Conservation (phyloP, 768 basidiomycete genomes). For the Pleurotus pulmonarius region DNA sequence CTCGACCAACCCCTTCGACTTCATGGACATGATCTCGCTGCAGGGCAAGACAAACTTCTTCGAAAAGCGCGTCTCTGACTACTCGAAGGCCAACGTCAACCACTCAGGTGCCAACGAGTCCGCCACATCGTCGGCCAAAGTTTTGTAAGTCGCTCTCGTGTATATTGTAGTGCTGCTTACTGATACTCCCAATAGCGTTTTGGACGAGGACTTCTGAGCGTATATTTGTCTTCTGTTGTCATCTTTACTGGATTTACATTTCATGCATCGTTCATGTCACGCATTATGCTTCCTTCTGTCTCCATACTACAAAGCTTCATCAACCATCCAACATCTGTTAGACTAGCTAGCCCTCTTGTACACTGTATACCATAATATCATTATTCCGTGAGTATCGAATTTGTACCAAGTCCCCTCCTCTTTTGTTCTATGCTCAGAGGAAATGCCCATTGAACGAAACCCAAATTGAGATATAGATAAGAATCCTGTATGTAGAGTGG, state of each 20-base stretch:
- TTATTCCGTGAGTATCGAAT: not conserved
- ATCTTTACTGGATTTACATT: conserved; percentile 8
- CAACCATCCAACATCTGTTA: not conserved
- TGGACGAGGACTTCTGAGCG: conserved; percentile 32
- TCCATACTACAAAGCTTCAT: not conserved
- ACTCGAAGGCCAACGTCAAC: conserved; percentile 64
- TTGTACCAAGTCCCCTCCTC: too few species aligned
- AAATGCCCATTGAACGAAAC: too few species aligned
- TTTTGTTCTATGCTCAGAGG: too few species aligned
- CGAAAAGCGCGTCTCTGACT: conserved; percentile 90
- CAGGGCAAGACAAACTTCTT: conserved; percentile 98
- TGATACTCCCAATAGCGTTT: conserved; percentile 13
- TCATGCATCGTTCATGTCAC: not conserved
- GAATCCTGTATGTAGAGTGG: too few species aligned
- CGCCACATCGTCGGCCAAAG: conserved; percentile 9
- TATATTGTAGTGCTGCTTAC: not conserved
- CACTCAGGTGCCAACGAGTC: conserved; percentile 14
- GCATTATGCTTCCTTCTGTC: conserved; percentile 1
- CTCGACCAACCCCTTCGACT: conserved; percentile 81
- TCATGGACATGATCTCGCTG: conserved; percentile 93
- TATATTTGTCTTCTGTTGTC: conserved; percentile 1
- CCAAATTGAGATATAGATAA: too few species aligned
- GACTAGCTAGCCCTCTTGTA: not conserved
- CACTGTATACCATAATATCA: conserved; percentile 1
- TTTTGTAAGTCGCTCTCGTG: conserved; percentile 24